A percentile compares a stretch with the other conserved stretches of the same genome.
phyloP scores from a whole-genome alignment of 2,329 filamentous ascomycete genomes.

The Sclerotinia minor region DNA sequence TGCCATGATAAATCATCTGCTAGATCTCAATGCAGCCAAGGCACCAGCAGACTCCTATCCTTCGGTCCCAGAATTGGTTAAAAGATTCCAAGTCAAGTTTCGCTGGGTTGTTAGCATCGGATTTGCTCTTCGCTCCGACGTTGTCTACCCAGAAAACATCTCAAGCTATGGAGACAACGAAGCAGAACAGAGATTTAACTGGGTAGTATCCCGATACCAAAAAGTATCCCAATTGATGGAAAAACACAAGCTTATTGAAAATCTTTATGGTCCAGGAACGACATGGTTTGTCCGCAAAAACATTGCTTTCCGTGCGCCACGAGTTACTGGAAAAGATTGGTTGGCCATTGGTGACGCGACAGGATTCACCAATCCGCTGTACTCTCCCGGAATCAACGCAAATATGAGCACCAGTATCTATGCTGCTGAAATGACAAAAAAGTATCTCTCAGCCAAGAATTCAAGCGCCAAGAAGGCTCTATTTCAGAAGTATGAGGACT shows the following conservation, averaged over 20 bases:
- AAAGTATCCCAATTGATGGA: conserved; percentile 36
- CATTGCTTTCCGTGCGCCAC: conserved; percentile 31
- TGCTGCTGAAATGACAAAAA: conserved; percentile 27
- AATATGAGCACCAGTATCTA: conserved; percentile 31
- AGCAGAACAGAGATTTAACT: conserved; percentile 39
- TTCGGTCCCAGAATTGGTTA: conserved; percentile 31
- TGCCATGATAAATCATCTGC: conserved; percentile 37
- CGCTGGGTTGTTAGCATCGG: conserved; percentile 37
- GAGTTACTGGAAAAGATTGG: conserved; percentile 36
- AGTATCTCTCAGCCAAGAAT: conserved; percentile 20
- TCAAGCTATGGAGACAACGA: conserved; percentile 34
- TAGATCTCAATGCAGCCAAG: conserved; percentile 33
- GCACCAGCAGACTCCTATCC: conserved; percentile 33
- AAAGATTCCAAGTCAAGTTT: conserved; percentile 35
- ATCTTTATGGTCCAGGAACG: conserved; percentile 34
- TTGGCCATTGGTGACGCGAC: conserved; percentile 39
- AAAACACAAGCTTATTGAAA: conserved; percentile 29
- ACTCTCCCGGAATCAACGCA: conserved; percentile 39
- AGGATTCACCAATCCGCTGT: conserved; percentile 40
- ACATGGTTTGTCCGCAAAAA: conserved; percentile 37
- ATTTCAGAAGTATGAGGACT: conserved; percentile 29
- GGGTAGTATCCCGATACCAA: conserved; percentile 33
- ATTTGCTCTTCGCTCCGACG: conserved; percentile 34
- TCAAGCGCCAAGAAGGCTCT: background rate
- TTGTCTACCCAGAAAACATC: conserved; percentile 33